phyloP scores from a whole-genome alignment of 768 basidiomycete genomes.

The Naganishia vaughanmartiniae region DNA sequence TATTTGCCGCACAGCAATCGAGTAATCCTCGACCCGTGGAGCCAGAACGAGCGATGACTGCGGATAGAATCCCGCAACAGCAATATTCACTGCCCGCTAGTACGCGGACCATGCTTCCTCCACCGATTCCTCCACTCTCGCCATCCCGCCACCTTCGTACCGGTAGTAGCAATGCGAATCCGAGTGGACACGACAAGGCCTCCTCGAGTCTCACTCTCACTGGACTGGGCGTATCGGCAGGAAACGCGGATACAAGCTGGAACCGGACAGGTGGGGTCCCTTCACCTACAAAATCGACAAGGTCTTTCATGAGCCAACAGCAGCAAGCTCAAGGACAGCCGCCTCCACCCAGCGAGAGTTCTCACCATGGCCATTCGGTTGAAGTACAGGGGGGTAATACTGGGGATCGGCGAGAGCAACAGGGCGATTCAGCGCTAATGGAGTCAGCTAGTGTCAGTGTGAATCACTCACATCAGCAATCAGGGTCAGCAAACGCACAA shows the following conservation, averaged over 20 bases:
- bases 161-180: neutral
- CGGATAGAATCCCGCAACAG: constrained; percentile 3
- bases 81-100: neutral
- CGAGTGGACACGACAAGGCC: neutral
- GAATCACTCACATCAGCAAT: constrained; percentile 3
- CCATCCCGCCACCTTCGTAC: constrained; percentile 17
- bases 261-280: neutral
- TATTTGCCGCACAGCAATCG: constrained; percentile 10
- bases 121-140: constrained; percentile 18
- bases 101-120: constrained; percentile 7
- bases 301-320: neutral
- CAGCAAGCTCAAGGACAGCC: constrained; percentile 17
- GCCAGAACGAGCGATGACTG: neutral
- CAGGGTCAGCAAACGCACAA: neutral
- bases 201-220: neutral
- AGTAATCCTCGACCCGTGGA: neutral
- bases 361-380: constrained; percentile 1
- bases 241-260: neutral
- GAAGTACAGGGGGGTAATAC: constrained; percentile 1
- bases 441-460: constrained; percentile 1
- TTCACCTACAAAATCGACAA: neutral
- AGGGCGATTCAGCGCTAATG: neutral
- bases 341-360: constrained; percentile 16
- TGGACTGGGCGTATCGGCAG: neutral
- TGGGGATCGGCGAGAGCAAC: constrained; percentile 9